A percentile compares a stretch with the other conserved stretches of the same genome.
Conservation (phyloP, 2,329 filamentous ascomycete species). For the Xylaria sp. region DNA sequence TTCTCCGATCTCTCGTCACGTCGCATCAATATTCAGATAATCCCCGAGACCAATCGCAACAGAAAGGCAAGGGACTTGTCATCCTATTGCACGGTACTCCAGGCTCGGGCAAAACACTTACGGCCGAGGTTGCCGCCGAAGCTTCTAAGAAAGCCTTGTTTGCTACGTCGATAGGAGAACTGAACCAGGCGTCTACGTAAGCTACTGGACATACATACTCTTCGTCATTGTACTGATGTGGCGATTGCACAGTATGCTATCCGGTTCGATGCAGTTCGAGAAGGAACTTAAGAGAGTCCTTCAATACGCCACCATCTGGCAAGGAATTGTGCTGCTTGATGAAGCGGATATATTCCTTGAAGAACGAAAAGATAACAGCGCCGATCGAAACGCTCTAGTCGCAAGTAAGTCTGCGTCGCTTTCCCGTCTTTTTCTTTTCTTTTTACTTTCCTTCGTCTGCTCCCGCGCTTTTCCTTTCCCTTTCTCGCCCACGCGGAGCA, state of each 20-base stretch:
- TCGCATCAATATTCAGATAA: conserved; percentile 37
- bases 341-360: conserved; percentile 43
- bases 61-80: conserved; percentile 48
- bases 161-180: conserved; percentile 36
- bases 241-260: conserved; percentile 18
- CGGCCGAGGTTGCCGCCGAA: conserved; percentile 44
- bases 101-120: conserved; percentile 48
- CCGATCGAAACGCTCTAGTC: conserved; percentile 35
- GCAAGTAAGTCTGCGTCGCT: conserved; percentile 28
- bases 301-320: conserved; percentile 40
- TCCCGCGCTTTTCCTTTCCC: too few relatives aligned
- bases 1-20: conserved; percentile 38
- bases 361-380: conserved; percentile 29
- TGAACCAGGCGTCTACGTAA: conserved; percentile 31
- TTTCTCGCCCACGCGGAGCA: too few relatives aligned
- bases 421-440: background rate
- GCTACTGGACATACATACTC: background rate
- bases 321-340: conserved; percentile 41
- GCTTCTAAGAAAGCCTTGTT: conserved; percentile 35
- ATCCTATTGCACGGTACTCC: conserved; percentile 46
- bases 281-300: conserved; percentile 36
- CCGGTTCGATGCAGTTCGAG: conserved; percentile 32
- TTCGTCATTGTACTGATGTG: conserved; percentile 1
- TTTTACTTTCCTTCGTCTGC: background rate
- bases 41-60: conserved; percentile 34